Conservation (phyloP, 192 early-diverging fungal species). For the Linnemannia zychae region DNA sequence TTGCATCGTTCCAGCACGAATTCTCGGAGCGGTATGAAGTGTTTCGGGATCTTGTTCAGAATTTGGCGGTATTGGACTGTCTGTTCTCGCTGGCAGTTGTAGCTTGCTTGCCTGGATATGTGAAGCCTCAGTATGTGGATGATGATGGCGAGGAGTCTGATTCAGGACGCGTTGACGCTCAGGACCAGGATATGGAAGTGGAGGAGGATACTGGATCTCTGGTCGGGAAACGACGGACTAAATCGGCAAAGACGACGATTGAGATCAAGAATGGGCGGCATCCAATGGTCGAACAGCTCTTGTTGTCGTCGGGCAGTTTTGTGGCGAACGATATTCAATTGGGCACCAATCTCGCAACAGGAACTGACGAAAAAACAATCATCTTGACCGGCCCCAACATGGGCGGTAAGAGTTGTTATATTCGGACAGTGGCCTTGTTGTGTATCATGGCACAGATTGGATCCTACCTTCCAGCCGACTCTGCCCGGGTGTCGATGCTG, state of each 20-base stretch:
- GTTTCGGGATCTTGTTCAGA: constrained; percentile 69
- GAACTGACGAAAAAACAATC: constrained; percentile 44
- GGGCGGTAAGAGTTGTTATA: constrained; percentile 81
- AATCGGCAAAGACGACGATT: constrained; percentile 47
- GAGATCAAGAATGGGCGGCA: constrained; percentile 75
- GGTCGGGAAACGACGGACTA: not conserved
- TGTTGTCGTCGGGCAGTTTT: constrained; percentile 59
- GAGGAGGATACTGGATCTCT: not conserved
- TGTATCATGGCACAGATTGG: constrained; percentile 82
- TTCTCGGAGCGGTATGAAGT: constrained; percentile 69
- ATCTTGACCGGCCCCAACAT: constrained; percentile 83
- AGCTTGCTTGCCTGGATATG: constrained; percentile 68
- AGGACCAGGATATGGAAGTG: not conserved
- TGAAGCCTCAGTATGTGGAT: constrained; percentile 69
- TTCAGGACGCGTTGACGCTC: too few species aligned
- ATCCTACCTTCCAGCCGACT: constrained; percentile 76
- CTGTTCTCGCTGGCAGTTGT: constrained; percentile 70
- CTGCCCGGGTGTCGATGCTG: constrained; percentile 74
- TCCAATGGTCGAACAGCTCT: constrained; percentile 74
- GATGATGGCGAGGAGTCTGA: constrained; percentile 13
- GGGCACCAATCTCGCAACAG: constrained; percentile 20
- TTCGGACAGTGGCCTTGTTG: constrained; percentile 72
- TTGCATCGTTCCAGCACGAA: constrained; percentile 65
- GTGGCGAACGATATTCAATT: constrained; percentile 74
- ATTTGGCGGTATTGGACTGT: constrained; percentile 74